A percentile compares a stretch with the other conserved stretches of the same genome.
Evolutionary conservation across 1,284 basidiomycete species (phyloP).

Genomic region (Vanrija sp.): DNA sequence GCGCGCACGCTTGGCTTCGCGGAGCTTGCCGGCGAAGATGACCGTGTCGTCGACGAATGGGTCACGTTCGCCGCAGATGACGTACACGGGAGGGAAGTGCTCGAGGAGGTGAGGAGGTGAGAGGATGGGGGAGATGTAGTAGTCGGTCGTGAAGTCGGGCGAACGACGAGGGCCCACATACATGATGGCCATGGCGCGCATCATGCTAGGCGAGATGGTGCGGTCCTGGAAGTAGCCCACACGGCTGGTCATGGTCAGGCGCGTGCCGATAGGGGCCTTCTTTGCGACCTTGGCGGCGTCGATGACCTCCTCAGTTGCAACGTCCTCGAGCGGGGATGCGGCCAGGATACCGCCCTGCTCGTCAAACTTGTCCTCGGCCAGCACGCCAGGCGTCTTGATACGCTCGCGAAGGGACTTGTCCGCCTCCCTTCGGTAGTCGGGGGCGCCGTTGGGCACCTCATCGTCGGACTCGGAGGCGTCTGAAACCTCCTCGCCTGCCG

Average conservation of each 20-base stretch:
- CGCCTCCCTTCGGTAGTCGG: slow-evolving; percentile 34
- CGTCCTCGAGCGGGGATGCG: slow-evolving; percentile 1
- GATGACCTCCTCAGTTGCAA: slow-evolving; percentile 10
- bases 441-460: slow-evolving; percentile 17
- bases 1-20: slow-evolving; percentile 82
- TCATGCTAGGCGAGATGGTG: slow-evolving; percentile 87
- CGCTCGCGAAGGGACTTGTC: slow-evolving; percentile 50
- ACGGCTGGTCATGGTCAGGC: slow-evolving; percentile 92
- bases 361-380: slow-evolving; percentile 14
- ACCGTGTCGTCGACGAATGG: slow-evolving; percentile 93
- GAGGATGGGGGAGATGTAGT: slow-evolving; percentile 89
- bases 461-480: slow-evolving; percentile 19
- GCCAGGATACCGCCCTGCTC: slow-evolving; percentile 12
- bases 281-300: slow-evolving; percentile 29
- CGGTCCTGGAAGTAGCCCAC: slow-evolving; percentile 92
- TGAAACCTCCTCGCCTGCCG: slow-evolving; percentile 6
- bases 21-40: slow-evolving; percentile 85
- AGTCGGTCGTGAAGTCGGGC: slow-evolving; percentile 91
- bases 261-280: slow-evolving; percentile 64
- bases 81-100: slow-evolving; percentile 85
- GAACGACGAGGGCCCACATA: slow-evolving; percentile 90
- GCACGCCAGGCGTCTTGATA: slow-evolving; percentile 45
- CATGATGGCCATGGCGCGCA: slow-evolving; percentile 97
- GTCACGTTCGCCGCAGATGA: slow-evolving; percentile 93
- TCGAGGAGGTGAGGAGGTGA: slow-evolving; percentile 77